These are phyloP conservation scores for Talaromyces sp. DNA, from an alignment of 2,329 filamentous ascomycete species.

Conservation along the genomic window DNA sequence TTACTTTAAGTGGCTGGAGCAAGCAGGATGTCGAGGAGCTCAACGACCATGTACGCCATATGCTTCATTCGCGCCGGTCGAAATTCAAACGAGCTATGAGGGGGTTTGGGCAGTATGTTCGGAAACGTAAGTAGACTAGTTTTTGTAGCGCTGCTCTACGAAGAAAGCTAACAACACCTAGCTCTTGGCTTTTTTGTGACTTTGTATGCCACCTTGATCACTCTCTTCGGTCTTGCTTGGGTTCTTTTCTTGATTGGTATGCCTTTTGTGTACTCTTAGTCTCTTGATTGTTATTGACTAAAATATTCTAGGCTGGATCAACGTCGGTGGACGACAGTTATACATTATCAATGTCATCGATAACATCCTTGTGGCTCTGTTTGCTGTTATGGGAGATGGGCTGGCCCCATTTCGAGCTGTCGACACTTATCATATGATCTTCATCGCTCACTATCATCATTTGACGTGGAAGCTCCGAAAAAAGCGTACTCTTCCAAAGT, in stretches of 20 bases:
- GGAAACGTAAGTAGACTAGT: slow-evolving; percentile 51
- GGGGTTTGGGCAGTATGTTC: slow-evolving; percentile 76
- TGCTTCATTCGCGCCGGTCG: slow-evolving; percentile 75
- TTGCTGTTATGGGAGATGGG: slow-evolving; percentile 66
- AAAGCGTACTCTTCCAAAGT: slow-evolving; percentile 56
- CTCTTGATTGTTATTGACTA: not conserved
- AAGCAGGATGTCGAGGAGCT: slow-evolving; percentile 69
- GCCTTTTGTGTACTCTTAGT: slow-evolving; percentile 5
- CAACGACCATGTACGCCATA: slow-evolving; percentile 82
- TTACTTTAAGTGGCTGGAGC: slow-evolving; percentile 68
- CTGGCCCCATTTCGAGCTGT: slow-evolving; percentile 70
- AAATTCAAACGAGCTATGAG: slow-evolving; percentile 75
- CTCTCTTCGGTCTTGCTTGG: slow-evolving; percentile 80
- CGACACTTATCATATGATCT: slow-evolving; percentile 85
- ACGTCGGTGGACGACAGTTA: slow-evolving; percentile 66
- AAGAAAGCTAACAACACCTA: slow-evolving; percentile 21
- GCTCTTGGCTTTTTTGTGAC: slow-evolving; percentile 79
- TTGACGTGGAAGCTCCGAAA: slow-evolving; percentile 62
- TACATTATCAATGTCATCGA: slow-evolving; percentile 69
- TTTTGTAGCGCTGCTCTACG: not conserved
- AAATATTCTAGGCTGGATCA: slow-evolving; percentile 62
- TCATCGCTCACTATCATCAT: slow-evolving; percentile 68
- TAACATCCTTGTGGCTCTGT: slow-evolving; percentile 65
- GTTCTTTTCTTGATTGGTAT: slow-evolving; percentile 80
- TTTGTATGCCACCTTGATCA: slow-evolving; percentile 76